Evolutionary conservation across 108 stramenopile genomes (phyloP).

Genomic region (Discostella pseudostelligera): DNA sequence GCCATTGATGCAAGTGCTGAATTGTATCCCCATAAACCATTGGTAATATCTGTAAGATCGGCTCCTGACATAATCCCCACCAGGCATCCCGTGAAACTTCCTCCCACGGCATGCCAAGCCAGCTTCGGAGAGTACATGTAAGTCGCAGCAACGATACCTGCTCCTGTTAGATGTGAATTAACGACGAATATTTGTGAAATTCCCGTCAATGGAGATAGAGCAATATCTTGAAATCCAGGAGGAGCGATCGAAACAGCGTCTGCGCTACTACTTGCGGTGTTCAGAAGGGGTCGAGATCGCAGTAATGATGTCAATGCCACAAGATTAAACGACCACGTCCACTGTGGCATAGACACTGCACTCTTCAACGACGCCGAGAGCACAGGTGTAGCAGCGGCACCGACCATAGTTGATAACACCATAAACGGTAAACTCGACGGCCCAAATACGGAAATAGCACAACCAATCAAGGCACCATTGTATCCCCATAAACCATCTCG

Average conservation of each 20-base stretch:
- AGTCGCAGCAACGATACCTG: conserved; percentile 43
- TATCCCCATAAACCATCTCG: conserved; percentile 67
- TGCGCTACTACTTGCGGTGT: neutral
- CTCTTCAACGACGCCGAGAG: conserved; percentile 60
- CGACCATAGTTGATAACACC: conserved; percentile 42
- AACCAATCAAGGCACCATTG: conserved; percentile 84
- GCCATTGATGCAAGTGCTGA: conserved; percentile 72
- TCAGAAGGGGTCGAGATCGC: conserved; percentile 51
- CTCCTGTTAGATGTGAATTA: conserved; percentile 60
- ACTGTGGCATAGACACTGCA: conserved; percentile 59
- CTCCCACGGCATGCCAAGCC: conserved; percentile 63
- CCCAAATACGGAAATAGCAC: conserved; percentile 75
- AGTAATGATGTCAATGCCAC: conserved; percentile 64
- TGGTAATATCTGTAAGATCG: conserved; percentile 47
- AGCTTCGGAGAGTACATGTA: conserved; percentile 56
- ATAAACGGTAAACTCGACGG: conserved; percentile 34
- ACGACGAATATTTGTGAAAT: conserved; percentile 88
- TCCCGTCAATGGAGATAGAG: conserved; percentile 56
- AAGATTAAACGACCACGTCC: conserved; percentile 80
- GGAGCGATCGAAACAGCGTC: neutral
- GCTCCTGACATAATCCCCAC: conserved; percentile 51
- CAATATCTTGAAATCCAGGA: conserved; percentile 15
- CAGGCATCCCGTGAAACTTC: conserved; percentile 50
- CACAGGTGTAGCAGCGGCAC: conserved; percentile 59
- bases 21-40: conserved; percentile 78